Evolutionary conservation across 345 rosid genomes (phyloP).

Genomic region (Ceriops zippeliana): DNA sequence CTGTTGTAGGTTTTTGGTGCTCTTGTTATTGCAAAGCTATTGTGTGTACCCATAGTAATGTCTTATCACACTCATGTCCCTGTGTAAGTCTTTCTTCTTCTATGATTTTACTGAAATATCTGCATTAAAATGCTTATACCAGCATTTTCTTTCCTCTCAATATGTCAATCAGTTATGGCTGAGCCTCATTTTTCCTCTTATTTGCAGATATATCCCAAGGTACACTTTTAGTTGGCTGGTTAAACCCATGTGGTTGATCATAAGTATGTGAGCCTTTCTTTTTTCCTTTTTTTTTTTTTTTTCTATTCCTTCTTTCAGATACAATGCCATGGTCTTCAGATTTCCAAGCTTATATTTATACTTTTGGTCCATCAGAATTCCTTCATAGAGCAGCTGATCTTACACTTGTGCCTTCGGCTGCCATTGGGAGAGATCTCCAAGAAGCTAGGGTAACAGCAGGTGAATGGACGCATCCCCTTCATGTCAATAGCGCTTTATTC

Average conservation of each 20-base stretch:
- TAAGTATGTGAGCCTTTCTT: conserved; percentile 52
- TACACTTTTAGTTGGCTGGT: conserved; percentile 98
- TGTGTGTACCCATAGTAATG: conserved; percentile 95
- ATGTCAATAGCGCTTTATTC: not conserved
- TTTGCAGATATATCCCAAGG: conserved; percentile 86
- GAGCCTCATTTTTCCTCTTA: conserved; percentile 21
- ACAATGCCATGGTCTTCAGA: not conserved
- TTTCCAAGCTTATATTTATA: conserved; percentile 8
- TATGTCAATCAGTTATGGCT: not conserved
- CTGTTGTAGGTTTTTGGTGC: conserved; percentile 86
- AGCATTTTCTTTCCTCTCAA: not conserved
- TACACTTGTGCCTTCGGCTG: conserved; percentile 91
- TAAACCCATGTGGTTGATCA: conserved; percentile 90
- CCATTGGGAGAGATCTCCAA: conserved; percentile 78
- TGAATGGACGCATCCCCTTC: conserved; percentile 22
- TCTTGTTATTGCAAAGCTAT: conserved; percentile 71
- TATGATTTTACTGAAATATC: conserved; percentile 4
- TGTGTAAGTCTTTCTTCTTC: conserved; percentile 59
- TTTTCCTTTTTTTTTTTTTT: not conserved
- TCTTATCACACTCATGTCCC: conserved; percentile 99
- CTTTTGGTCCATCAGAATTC: conserved; percentile 53
- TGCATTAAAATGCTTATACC: conserved; percentile 1
- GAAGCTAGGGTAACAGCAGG: conserved; percentile 90
- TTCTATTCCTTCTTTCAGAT: not conserved
- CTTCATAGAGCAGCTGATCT: conserved; percentile 99